Base-by-base conservation (phyloP, 228 moss, liverwort and hornwort species). In the Sphagnum magellanicum region DNA sequence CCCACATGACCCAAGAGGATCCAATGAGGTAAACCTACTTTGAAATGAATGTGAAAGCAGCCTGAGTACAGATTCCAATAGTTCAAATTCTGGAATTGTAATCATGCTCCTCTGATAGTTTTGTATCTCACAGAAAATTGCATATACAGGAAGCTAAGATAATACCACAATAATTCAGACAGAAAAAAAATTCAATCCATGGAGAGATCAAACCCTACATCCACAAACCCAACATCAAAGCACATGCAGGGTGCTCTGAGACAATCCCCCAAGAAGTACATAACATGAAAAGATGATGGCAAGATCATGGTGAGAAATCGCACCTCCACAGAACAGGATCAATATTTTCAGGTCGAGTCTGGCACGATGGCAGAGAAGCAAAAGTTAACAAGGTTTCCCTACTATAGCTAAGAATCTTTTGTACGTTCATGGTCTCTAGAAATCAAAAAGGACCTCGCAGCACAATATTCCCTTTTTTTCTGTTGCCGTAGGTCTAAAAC, bases 311-410 rank as follows among this genome's bases (percentile, higher is more conserved):
- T 48, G 57, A 32, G 47, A 50, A 32, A 48, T 73, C 58, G 53
- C 79, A 98, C 98, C 94, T 94, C 89, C 90, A 92, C 70, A 98
- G 75, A 80, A 80, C 82, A 82, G 91, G 81, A 78, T 98, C 94
- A 66, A 98, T 89, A 79, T 74, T 84, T 71, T 94, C 90, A 17
- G 94, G 94, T 60, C 90, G 85, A 72, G 76, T 79, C 82, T 88
- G 94, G 73, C 98, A 98, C 60, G 70, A 81, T 72, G 90, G 91
- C 71, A 87, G 86, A 77, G 74, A 84, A 71, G 98, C 82, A 71
- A 92, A 92, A 15, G 92, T 76, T 81, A 98, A 75, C 52, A 98
- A 86, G 46, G 81, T 67, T 60, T 89, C 92, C 73, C 79, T 92
- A 50, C 85, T 83, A 74, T 98, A 98, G 71, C 82, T 84, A 75